Percentiles rank a stretch among this genome's conserved stretches.
phyloP scores from a whole-genome alignment of 768 basidiomycete genomes.

The Cyclocybe cylindracea region DNA sequence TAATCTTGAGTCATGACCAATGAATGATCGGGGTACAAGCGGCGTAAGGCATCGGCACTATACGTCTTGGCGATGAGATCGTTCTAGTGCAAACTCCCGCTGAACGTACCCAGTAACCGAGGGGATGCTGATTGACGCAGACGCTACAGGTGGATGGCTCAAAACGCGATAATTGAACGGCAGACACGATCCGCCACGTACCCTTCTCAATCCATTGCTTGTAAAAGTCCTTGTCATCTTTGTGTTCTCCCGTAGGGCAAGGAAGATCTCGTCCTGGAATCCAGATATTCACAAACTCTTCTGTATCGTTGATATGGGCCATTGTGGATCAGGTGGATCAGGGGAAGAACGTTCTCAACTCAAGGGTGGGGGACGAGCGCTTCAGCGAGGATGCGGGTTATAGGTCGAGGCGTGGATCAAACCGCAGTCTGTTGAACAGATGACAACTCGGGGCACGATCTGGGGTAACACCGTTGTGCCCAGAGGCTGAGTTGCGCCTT shows the following conservation, averaged over 20 bases:
- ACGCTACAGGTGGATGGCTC: conserved; percentile 37
- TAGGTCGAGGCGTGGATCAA: too few relatives aligned
- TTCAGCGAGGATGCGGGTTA: too few relatives aligned
- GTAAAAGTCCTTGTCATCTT: conserved; percentile 40
- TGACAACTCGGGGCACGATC: too few relatives aligned
- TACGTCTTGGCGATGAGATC: not conserved
- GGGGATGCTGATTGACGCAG: conserved; percentile 49
- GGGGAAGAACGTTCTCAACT: not conserved
- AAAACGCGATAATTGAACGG: not conserved
- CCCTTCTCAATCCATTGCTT: conserved; percentile 54
- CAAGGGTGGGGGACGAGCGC: too few relatives aligned
- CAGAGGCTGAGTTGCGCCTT: too few relatives aligned
- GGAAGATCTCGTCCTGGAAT: conserved; percentile 12
- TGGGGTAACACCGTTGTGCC: too few relatives aligned
- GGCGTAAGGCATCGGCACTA: conserved; percentile 50
- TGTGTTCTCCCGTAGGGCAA: not conserved
- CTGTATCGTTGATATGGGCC: conserved; percentile 5
- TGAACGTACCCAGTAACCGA: conserved; percentile 44
- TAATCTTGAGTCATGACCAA: conserved; percentile 53
- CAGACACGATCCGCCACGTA: conserved; percentile 19
- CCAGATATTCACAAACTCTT: conserved; percentile 25
- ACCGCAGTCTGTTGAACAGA: too few relatives aligned
- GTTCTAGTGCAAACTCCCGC: not conserved
- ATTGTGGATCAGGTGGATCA: not conserved
- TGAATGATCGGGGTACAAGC: conserved; percentile 62